Base-by-base conservation (phyloP, 192 early-diverging fungal genomes). In the Umbelopsis ramanniana region DNA sequence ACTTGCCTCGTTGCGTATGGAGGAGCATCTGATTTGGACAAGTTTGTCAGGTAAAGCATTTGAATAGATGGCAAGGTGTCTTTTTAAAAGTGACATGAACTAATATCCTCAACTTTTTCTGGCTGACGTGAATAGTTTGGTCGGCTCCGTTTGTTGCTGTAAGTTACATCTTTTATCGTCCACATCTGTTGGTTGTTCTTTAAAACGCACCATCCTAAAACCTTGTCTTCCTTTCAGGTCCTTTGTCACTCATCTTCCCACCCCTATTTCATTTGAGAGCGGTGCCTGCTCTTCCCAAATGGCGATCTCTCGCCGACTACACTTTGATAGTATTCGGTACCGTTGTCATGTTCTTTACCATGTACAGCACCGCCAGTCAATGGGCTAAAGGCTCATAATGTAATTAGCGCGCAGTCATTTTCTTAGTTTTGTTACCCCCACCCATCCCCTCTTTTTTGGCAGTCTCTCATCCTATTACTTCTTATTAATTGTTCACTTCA, bases 211-310 rank as follows among this genome's bases (percentile, higher is more conserved):
- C 33, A 37, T 43, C 7, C 35, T 29, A 67, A 67, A 43, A 29
- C 29, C 29, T 29, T 29, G 1, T 29, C 37, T 67, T 52, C 6
- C 40, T 43, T 43, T 43, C 40, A 43, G 83, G 82, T 15, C 91
- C 91, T 15, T 71, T 92, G 63, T 83, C 86, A 57, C 94, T 96
- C 77, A 92, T 96, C 66, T 97, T 95, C 76, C 95, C 96, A 6
- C 85, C 90, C 17, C 67, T 95, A 73, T 92, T 96, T 78, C 94
- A 96, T 75, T 82, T 87, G 50, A 80, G 79, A 48, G 82, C 81
- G 0, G 78, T 86, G 21, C 85, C 89, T 9, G 46, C 68, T 33
- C 19, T 82, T 50, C 77, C 87, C 3, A 70, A 76, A 52, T 75
- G 79, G 76, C 66, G 68, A 37, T 83, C 79, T 55, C 57, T 80